Evolutionary conservation across 495 filamentous ascomycete species (phyloP).

Genomic region (Daldinia caldariorum): DNA sequence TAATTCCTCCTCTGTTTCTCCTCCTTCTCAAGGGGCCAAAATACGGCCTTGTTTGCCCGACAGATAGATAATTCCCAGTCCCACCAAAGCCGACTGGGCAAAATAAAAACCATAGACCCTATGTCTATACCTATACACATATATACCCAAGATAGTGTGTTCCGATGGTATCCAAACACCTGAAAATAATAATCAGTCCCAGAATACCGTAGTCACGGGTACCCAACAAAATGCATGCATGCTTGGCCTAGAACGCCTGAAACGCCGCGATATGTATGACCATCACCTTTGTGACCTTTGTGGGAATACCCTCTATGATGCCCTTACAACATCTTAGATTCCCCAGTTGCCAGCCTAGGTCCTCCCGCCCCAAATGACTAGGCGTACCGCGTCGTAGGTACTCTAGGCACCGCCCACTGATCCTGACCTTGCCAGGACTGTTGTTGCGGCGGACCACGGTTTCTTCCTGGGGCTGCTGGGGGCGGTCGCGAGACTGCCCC

Average conservation of each 20-base stretch:
- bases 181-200: constrained; percentile 22
- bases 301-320: constrained; percentile 28
- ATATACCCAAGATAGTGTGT: constrained; percentile 28
- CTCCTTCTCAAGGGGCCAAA: not conserved
- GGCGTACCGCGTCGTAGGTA: constrained; percentile 41
- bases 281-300: constrained; percentile 15
- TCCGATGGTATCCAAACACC: constrained; percentile 28
- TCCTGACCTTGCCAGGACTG: constrained; percentile 36
- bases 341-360: constrained; percentile 44
- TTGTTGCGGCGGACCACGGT: constrained; percentile 25
- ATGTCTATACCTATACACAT: not conserved
- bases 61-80: constrained; percentile 3
- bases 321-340: constrained; percentile 15
- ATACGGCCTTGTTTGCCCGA: not conserved
- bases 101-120: not conserved
- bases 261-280: constrained; percentile 41
- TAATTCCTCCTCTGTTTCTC: not conserved
- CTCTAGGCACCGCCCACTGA: constrained; percentile 29
- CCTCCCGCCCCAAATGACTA: constrained; percentile 13
- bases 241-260: constrained; percentile 29
- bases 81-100: constrained; percentile 5
- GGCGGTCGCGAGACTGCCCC: constrained; percentile 24
- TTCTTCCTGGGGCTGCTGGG: constrained; percentile 16
- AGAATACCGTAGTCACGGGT: not conserved
- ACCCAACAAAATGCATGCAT: constrained; percentile 14